Percentiles rank a stretch among this genome's conserved stretches.
Evolutionary conservation across 1,284 basidiomycete species (phyloP).

Genomic region (Ustilago esculenta): DNA sequence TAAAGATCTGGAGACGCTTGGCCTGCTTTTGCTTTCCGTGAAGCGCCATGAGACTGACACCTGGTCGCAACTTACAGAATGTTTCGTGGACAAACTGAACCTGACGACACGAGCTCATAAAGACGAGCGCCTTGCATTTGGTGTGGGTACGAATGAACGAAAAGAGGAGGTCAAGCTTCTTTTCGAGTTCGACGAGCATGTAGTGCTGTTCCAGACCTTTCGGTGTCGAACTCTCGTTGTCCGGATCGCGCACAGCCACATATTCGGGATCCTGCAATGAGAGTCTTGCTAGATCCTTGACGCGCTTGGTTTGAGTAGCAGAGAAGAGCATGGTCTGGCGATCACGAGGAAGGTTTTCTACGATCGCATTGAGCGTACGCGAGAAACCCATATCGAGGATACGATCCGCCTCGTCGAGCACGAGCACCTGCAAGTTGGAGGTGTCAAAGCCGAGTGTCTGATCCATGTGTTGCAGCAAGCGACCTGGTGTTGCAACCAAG

Average conservation of each 20-base stretch:
- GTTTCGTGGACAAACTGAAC: constrained; percentile 87
- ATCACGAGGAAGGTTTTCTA: constrained; percentile 76
- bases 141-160: constrained; percentile 94
- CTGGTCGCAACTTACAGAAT: constrained; percentile 93
- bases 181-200: constrained; percentile 81
- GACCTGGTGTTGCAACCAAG: constrained; percentile 92
- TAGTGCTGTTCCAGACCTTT: constrained; percentile 89
- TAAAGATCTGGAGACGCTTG: constrained; percentile 74
- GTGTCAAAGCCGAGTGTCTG: constrained; percentile 95
- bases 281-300: constrained; percentile 87
- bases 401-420: constrained; percentile 95
- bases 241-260: constrained; percentile 71
- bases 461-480: constrained; percentile 96
- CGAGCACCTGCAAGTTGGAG: constrained; percentile 89
- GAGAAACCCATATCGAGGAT: constrained; percentile 97
- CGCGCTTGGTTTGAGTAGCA: constrained; percentile 92
- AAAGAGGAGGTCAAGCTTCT: constrained; percentile 91
- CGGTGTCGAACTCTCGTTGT: constrained; percentile 70
- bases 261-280: constrained; percentile 84
- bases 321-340: constrained; percentile 92
- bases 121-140: constrained; percentile 90
- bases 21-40: constrained; percentile 98
- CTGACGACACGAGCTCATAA: constrained; percentile 95
- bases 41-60: constrained; percentile 86
- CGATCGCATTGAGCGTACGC: constrained; percentile 85